Evolutionary conservation across 1,139 yeast genomes (phyloP), one percentile per base, ranked within the genome.

Genomic region (Debaryomyces nepalensis): DNA sequence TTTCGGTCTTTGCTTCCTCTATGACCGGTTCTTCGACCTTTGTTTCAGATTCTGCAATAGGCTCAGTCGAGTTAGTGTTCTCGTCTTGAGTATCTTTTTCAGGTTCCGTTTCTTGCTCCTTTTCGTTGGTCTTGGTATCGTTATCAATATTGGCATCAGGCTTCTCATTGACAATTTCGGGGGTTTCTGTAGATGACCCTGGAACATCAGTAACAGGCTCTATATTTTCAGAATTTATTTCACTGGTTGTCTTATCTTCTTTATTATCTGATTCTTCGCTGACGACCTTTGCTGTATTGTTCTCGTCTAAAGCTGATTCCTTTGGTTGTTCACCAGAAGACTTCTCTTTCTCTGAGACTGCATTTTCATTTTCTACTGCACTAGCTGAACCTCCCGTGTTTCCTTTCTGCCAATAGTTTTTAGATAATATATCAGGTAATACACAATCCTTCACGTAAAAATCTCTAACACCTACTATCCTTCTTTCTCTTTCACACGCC

Each of bases 401-500:
- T 19, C 29, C 37, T 7, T 51, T 57, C 35, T 53, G 49, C 79
- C 79, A 73, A 54, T 68, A 73, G 50, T 73, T 66, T 55, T 64
- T 68, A 7, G 76, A 72, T 42, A 71, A 62, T 11, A 73, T 68
- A 48, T 73, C 78, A 2, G 78, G 78, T 49, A 73, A 70, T 3
- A 69, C 75, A 53, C 78, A 73, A 46, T 73, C 78, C 49, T 70
- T 73, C 24, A 86, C 70, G 54, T 87, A 87, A 54, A 85, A 87
- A 49, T 89, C 90, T 54, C 96, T 77, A 10, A 95, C 99, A 21
- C 98, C 97, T 32, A 91, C 96, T 46, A 93, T 82, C 56, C 97
- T 71, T 53, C 95, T 79, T 57, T 91, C 98, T 37, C 79, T 66
- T 56, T 89, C 96, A 69, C 99, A 93, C 0, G 97, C 97, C 64